phyloP scores from a whole-genome alignment of 2,329 filamentous ascomycete genomes.

The Torrubiella hemipterigena region DNA sequence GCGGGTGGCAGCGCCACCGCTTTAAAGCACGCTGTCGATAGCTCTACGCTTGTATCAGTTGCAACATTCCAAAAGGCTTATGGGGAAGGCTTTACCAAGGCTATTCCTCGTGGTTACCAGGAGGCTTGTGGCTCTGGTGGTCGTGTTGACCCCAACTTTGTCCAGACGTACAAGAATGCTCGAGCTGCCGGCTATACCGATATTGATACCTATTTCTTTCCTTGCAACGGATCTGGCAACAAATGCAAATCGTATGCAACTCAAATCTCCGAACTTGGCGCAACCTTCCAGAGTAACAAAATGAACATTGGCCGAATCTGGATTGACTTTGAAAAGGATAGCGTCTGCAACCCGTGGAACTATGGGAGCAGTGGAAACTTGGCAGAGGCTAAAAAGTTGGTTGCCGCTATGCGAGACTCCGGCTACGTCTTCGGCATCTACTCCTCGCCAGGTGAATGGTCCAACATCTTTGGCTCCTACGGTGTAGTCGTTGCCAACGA shows the following conservation, averaged over 20 bases:
- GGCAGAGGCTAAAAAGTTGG: slow-evolving; percentile 22
- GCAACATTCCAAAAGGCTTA: slow-evolving; percentile 5
- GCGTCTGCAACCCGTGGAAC: slow-evolving; percentile 5
- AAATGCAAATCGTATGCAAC: slow-evolving; percentile 6
- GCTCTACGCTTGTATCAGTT: slow-evolving; percentile 1
- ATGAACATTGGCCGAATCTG: slow-evolving; percentile 6
- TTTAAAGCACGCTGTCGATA: slow-evolving; percentile 5
- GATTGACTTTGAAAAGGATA: slow-evolving; percentile 5
- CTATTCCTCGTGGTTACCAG: slow-evolving; percentile 6
- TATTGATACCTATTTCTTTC: slow-evolving; percentile 6
- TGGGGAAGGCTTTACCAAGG: slow-evolving; percentile 5
- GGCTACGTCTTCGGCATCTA: slow-evolving; percentile 5
- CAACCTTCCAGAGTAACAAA: slow-evolving; percentile 2
- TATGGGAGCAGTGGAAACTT: slow-evolving; percentile 3
- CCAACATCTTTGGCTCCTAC: slow-evolving; percentile 4
- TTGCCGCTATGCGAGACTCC: slow-evolving; percentile 2
- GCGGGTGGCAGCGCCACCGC: neutral
- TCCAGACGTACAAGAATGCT: slow-evolving; percentile 4
- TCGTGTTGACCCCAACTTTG: slow-evolving; percentile 6
- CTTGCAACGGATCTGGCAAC: slow-evolving; percentile 6
- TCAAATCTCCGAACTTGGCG: slow-evolving; percentile 4
- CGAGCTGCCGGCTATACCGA: slow-evolving; percentile 4
- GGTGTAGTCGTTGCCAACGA: slow-evolving; percentile 2
- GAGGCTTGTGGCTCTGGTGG: slow-evolving; percentile 5
- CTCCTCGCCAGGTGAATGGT: slow-evolving; percentile 4